Evolutionary conservation across 192 early-diverging fungal genomes (phyloP), one percentile per base, ranked within the genome.

Genomic region (Piromyces finnis): DNA sequence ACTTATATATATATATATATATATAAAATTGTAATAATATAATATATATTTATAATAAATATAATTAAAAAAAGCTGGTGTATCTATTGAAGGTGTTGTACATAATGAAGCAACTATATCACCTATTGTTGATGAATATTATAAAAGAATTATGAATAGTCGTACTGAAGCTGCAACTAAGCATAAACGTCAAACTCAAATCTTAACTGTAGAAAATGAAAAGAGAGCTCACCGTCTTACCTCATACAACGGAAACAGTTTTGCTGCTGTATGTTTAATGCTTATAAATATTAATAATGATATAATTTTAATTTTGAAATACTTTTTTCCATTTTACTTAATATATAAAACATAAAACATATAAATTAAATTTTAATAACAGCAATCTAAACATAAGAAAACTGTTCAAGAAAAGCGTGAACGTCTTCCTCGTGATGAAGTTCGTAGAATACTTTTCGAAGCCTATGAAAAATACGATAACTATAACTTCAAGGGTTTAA

Each of bases 401-500:
- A 27, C 81, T 86, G 29, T 84, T 88, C 32, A 87, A 85, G 82
- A 77, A 82, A 77, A 83, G 82, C 79, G 83, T 32, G 94, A 96
- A 15, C 90, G 96, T 41, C 91, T 97, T 91, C 92, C 92, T 59
- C 87, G 89, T 79, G 88, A 92, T 84, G 94, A 95, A 77, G 88
- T 98, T 79, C 91, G 95, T 86, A 92, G 94, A 80, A 82, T 94
- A 80, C 79, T 98, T 77, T 97, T 98, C 85, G 83, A 83, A 41
- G 89, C 89, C 12, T 98, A 96, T 85, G 91, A 94, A 78, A 84
- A 89, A 79, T 91, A 90, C 81, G 88, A 88, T n/a, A 94, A 96
- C 83, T 96, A 92, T 92, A 89, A 89, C 27, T 91, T 97, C 84
- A 95, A 94, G 84, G 93, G 92, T 28, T 85, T 98, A 30, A 85